Conservation (phyloP, 2,329 filamentous ascomycete genomes). For the Fusarium udum region DNA sequence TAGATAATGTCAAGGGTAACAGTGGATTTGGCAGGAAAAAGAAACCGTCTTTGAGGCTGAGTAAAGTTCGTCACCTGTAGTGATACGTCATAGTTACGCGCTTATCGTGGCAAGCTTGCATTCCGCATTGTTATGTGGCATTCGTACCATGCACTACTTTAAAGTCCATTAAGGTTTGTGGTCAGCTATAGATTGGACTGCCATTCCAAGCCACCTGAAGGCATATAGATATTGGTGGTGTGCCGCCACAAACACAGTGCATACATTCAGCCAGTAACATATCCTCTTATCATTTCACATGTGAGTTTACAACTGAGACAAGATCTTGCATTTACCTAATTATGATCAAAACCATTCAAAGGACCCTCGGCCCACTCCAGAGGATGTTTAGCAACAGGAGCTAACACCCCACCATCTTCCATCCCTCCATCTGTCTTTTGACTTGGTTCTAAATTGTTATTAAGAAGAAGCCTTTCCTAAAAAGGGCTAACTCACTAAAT, state of each 20-base stretch:
- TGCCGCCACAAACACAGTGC: neutral
- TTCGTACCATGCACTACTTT: neutral
- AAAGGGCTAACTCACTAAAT: constrained; percentile 1
- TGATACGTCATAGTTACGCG: neutral
- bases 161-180: neutral
- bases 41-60: neutral
- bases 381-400: neutral
- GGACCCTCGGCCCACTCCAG: neutral
- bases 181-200: neutral
- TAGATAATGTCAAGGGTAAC: neutral
- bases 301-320: neutral
- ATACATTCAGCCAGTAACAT: neutral
- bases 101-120: neutral
- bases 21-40: neutral
- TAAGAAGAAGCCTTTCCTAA: neutral
- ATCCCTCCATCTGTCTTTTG: neutral
- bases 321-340: neutral
- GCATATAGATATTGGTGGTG: neutral
- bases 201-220: neutral
- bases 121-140: neutral
- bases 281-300: neutral
- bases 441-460: neutral
- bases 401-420: neutral
- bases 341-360: neutral
- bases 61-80: neutral